These are phyloP conservation scores for Pterula multifida DNA, from an alignment of 1,284 basidiomycete genomes.

Conservation along the genomic window DNA sequence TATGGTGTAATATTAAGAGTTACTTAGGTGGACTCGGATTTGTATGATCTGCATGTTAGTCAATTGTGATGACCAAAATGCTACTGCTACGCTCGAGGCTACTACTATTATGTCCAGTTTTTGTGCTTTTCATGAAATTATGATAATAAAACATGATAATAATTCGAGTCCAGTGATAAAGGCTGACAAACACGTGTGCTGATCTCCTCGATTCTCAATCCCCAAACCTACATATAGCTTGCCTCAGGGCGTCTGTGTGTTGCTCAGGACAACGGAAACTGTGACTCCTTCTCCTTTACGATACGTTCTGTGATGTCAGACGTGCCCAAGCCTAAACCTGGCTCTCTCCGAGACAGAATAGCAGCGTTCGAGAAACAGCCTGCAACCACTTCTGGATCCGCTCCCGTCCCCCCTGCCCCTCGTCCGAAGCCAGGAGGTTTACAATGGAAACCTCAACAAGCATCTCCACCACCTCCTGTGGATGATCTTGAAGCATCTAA, in stretches of 20 bases:
- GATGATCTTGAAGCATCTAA: slow-evolving; percentile 9
- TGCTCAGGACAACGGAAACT: neutral
- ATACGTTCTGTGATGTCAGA: slow-evolving; percentile 35
- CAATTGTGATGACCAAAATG: too few species aligned
- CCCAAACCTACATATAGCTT: too few species aligned
- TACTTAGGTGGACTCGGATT: too few species aligned
- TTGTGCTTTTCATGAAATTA: too few species aligned
- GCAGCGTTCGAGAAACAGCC: slow-evolving; percentile 64
- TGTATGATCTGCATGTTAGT: too few species aligned
- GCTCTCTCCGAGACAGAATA: slow-evolving; percentile 73
- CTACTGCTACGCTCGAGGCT: too few species aligned
- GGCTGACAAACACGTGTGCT: too few species aligned
- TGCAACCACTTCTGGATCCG: slow-evolving; percentile 26
- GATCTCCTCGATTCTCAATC: neutral
- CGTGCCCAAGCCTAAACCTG: slow-evolving; percentile 44
- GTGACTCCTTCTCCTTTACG: slow-evolving; percentile 16
- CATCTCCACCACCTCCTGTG: slow-evolving; percentile 34
- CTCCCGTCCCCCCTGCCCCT: slow-evolving; percentile 38
- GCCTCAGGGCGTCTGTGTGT: slow-evolving; percentile 1
- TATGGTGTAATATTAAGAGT: too few species aligned
- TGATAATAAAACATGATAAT: too few species aligned
- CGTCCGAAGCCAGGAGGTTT: slow-evolving; percentile 63
- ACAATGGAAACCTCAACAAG: slow-evolving; percentile 53
- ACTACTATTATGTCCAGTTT: too few species aligned
- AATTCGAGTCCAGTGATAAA: too few species aligned